These are phyloP conservation scores for Fusarium setosum DNA, from an alignment of 2,329 filamentous ascomycete species.

Conservation along the genomic window DNA sequence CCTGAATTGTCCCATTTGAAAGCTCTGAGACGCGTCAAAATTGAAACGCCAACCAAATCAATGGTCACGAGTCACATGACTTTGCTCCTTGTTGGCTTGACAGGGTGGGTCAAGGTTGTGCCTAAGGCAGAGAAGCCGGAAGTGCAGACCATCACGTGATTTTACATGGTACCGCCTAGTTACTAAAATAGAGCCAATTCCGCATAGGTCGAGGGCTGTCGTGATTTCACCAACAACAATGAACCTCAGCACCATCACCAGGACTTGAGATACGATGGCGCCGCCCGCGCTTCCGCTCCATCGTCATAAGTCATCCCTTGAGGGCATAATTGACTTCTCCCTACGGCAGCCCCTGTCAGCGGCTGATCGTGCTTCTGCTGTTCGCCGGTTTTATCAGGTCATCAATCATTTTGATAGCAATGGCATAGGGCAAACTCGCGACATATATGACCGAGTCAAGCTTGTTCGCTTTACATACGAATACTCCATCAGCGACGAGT, in stretches of 20 bases:
- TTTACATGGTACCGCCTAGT: too few relatives aligned
- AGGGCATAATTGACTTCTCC: slow-evolving; percentile 11
- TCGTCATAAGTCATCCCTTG: slow-evolving; percentile 15
- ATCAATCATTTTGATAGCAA: slow-evolving; percentile 11
- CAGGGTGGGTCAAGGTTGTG: too few relatives aligned
- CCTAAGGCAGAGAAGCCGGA: too few relatives aligned
- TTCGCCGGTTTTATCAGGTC: slow-evolving; percentile 5
- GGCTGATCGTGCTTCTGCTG: neutral
- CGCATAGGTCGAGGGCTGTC: too few relatives aligned
- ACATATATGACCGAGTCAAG: neutral
- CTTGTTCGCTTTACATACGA: slow-evolving; percentile 14
- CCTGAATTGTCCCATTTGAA: too few relatives aligned
- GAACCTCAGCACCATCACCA: neutral
- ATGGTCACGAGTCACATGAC: too few relatives aligned
- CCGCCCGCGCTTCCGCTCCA: slow-evolving; percentile 3
- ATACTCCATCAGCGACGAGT: neutral
- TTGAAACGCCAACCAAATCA: too few relatives aligned
- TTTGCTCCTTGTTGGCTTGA: too few relatives aligned
- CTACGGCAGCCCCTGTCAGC: neutral
- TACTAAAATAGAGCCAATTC: too few relatives aligned
- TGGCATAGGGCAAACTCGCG: neutral
- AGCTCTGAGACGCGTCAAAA: too few relatives aligned
- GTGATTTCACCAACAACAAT: too few relatives aligned
- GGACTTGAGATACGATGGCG: neutral
- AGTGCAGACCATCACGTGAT: too few relatives aligned